A percentile compares a stretch with the other conserved stretches of the same genome.
phyloP scores from a whole-genome alignment of 176 grass and related monocot species.

The Oryza glumipatula region DNA sequence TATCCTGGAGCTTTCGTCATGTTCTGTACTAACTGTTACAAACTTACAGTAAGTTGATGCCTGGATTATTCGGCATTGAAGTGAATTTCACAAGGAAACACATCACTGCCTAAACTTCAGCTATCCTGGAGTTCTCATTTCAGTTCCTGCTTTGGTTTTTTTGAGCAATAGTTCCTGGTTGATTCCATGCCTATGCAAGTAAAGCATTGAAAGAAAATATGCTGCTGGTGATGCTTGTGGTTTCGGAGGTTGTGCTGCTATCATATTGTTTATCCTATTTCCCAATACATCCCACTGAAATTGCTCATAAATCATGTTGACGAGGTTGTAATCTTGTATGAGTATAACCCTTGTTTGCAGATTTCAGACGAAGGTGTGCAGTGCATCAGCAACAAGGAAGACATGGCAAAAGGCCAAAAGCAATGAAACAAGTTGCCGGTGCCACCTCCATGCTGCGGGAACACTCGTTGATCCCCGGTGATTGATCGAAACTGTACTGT shows the following conservation, averaged over 20 bases:
- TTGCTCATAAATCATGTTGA: not conserved
- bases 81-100: not conserved
- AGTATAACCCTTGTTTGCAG: not conserved
- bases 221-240: not conserved
- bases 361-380: not conserved
- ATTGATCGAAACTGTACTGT: no score
- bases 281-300: not conserved
- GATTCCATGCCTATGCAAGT: not conserved
- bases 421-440: not conserved
- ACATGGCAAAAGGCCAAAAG: not conserved
- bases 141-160: not conserved
- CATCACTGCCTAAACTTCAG: not conserved
- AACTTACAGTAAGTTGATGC: not conserved
- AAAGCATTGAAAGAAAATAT: not conserved
- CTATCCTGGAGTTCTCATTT: not conserved
- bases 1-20: not conserved
- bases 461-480: no score
- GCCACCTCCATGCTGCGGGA: no score
- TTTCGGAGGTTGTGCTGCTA: not conserved
- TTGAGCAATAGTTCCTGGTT: not conserved
- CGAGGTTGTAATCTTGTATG: not conserved
- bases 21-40: constrained; percentile 4
- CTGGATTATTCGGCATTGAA: constrained; percentile 18
- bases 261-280: not conserved
- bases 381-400: not conserved